Base-by-base conservation (phyloP, 1,284 basidiomycete genomes). In the Ustilago hordei region DNA sequence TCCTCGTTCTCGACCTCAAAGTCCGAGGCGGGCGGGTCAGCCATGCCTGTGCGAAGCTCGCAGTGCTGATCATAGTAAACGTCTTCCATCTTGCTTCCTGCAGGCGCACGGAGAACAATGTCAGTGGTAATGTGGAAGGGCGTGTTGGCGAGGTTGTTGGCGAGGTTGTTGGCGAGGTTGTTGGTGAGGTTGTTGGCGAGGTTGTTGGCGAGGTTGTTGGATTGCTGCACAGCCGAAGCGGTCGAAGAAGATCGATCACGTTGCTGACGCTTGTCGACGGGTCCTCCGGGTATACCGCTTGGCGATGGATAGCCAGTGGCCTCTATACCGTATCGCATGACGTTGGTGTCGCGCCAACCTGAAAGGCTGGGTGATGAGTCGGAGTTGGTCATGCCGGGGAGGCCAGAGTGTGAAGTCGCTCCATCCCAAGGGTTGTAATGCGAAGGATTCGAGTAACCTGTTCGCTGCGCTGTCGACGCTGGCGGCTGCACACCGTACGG, bases 21-120 rank as follows among this genome's bases (percentile, higher is more conserved):
- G 45, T 79, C 77, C 4, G 69, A 69, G 3, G 61, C 54, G 15
- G 78, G 75, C 35, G 78, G 78, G 28, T 76, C 75, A 2, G 78
- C 74, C 43, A 74, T 52, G 5, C 70, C 70, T 2, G 72, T 74
- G 8, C 62, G 78, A 8, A 71, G 50, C 57, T 75, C 72, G 62
- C 76, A 78, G 58, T 74, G 71, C 69, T 79, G 74, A 28, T 78
- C 76, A 55, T 80, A 80, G 69, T 77, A 74, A 23, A 80, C 74
- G 47, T 80, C 79, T 23, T 75, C 73, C 70, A 77, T 64, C 66
- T 75, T 74, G 64, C 68, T 77, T 23, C 79, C 79, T 1, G 65
- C 50, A 9, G 69, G 76, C 17, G 75, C 75, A 23, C 76, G 72
- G 34, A 80, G 66, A 4, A 80, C 72, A 47, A 80, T 80, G n/a